Evolutionary conservation across 1,139 yeast species (phyloP).

Genomic region (Scheffersomyces titani): DNA sequence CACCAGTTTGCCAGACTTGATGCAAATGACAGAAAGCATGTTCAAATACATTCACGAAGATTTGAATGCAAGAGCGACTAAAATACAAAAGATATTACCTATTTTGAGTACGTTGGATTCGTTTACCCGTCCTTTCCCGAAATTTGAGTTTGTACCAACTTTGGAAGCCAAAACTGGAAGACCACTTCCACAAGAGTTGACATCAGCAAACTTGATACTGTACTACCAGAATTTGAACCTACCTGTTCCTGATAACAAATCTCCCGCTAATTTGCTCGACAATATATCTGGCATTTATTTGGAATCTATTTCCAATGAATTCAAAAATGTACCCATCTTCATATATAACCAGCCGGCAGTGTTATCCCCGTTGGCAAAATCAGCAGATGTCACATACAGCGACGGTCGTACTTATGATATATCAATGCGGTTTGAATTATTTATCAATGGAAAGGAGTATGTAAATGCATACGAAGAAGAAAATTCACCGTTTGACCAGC

Average conservation of each 20-base stretch:
- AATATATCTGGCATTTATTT: slow-evolving; percentile 59
- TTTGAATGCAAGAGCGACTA: slow-evolving; percentile 10
- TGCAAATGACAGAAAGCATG: slow-evolving; percentile 62
- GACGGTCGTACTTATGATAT: slow-evolving; percentile 37
- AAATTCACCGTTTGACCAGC: slow-evolving; percentile 77
- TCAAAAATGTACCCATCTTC: slow-evolving; percentile 57
- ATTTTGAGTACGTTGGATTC: slow-evolving; percentile 18
- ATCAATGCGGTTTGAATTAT: slow-evolving; percentile 80
- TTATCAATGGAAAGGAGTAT: slow-evolving; percentile 77
- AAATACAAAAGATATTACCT: slow-evolving; percentile 7
- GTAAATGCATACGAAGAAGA: slow-evolving; percentile 97
- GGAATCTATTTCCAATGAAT: slow-evolving; percentile 56
- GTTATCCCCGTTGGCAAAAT: slow-evolving; percentile 87
- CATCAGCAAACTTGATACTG: slow-evolving; percentile 35
- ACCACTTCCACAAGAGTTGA: slow-evolving; percentile 39
- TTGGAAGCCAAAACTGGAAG: slow-evolving; percentile 48
- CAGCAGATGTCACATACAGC: slow-evolving; percentile 31
- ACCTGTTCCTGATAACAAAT: slow-evolving; percentile 41
- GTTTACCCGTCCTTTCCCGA: slow-evolving; percentile 24
- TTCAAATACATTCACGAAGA: slow-evolving; percentile 38
- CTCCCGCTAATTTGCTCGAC: slow-evolving; percentile 65
- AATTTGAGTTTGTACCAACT: slow-evolving; percentile 62
- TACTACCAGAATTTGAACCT: slow-evolving; percentile 35
- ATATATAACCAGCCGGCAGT: slow-evolving; percentile 82
- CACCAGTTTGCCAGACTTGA: slow-evolving; percentile 67